Percentiles rank a stretch among this genome's conserved stretches.
Evolutionary conservation across 2,329 filamentous ascomycete species (phyloP).

Genomic region (Xylariales sp.): DNA sequence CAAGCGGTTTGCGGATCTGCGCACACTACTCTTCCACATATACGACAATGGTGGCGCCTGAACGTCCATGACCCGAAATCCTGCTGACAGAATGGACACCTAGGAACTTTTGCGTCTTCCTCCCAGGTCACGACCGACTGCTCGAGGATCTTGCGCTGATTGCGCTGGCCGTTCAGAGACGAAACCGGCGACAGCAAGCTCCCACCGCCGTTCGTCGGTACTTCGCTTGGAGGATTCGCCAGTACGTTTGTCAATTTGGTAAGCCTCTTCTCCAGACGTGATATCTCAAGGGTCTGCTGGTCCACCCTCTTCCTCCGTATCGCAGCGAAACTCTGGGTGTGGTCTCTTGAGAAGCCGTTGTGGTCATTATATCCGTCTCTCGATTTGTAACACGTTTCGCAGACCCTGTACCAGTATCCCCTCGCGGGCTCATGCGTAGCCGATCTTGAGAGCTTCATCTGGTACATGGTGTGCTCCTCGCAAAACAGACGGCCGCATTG

Average conservation of each 20-base stretch:
- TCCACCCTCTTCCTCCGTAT: conserved; percentile 84
- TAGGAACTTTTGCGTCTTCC: conserved; percentile 81
- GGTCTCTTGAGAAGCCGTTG: conserved; percentile 75
- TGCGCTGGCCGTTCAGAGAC: conserved; percentile 74
- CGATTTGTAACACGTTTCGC: conserved; percentile 99
- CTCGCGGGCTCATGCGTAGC: conserved; percentile 90
- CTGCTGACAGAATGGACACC: conserved; percentile 95
- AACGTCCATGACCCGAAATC: conserved; percentile 95
- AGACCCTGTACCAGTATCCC: conserved; percentile 93
- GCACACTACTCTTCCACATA: conserved; percentile 93
- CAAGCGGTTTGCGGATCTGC: conserved; percentile 86
- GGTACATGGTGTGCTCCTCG: conserved; percentile 98
- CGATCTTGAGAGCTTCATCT: conserved; percentile 94
- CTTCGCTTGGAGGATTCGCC: conserved; percentile 77
- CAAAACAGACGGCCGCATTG: conserved; percentile 95
- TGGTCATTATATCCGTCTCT: conserved; percentile 95
- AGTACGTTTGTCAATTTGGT: conserved; percentile 90
- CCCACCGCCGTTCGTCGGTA: conserved; percentile 54
- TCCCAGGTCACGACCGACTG: conserved; percentile 96
- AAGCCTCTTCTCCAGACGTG: conserved; percentile 88
- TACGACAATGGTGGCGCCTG: conserved; percentile 90
- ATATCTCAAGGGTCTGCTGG: conserved; percentile 86
- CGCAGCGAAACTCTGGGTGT: conserved; percentile 75
- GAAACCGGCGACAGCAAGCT: conserved; percentile 71
- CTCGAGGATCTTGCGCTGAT: conserved; percentile 82